Base-by-base conservation (phyloP, 73 alveolate species). In the Uronychia binucleata region DNA sequence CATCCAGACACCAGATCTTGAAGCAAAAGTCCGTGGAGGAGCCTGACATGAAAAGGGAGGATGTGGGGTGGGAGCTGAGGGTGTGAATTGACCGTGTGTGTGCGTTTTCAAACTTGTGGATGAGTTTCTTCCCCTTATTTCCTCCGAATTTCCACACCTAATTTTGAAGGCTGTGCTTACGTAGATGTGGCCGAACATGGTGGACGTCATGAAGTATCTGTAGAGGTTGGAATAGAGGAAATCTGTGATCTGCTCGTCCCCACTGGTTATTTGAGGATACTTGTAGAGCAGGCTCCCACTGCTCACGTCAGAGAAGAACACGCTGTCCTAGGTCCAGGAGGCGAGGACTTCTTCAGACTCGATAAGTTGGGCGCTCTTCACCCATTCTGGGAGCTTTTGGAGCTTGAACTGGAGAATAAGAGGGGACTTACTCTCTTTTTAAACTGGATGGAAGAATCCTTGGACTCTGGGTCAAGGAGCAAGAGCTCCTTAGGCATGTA, bases 111-210 rank as follows among this genome's bases (percentile, higher is more conserved):
- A 11, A 46, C 67, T 46, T 46, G 19, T 46, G 67, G 19, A 46
- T 46, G n/a, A 46, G 67, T 19, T 46, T 46, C 67, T 46, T 46
- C 67, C 67, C 67, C 19, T 46, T 46, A 19, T 19, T 46, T 46
- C 19, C 67, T 19, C 67, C 67, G 19, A 11, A 46, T 19, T 19
- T 46, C 67, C 67, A 46, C 67, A 46, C 67, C n/a, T n/a, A n/a
- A n/a, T n/a, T n/a, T n/a, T n/a, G n/a, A n/a, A n/a, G n/a, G n/a
- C n/a, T n/a, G n/a, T n/a, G n/a, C n/a, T n/a, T 32, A 78, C 75
- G 33, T 78, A 78, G 33, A 78, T 78, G 25, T 78, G 84, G 1
- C 84, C 84, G 27, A 78, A 33, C 28, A 78, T 33, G 33, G 84
- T 78, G 5, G 84, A 28, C 25, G 84, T 78, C 26, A 78, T 78